A percentile compares a stretch with the other conserved stretches of the same genome.
phyloP scores from a whole-genome alignment of 306 rosid species.

The Prunus mongolica region DNA sequence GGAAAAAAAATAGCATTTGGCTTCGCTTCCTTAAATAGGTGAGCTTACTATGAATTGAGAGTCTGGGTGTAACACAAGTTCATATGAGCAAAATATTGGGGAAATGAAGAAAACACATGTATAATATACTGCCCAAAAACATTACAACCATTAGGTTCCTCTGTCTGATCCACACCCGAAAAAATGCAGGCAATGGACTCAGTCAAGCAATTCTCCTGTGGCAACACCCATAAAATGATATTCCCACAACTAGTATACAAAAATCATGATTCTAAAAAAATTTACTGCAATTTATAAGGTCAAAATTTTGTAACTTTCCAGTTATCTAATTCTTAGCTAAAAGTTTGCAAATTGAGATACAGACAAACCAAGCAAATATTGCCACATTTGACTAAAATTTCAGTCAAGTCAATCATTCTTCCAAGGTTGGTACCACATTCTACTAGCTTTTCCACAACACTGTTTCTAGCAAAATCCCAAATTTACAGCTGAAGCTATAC shows the following conservation, averaged over 20 bases:
- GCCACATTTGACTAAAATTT: slow-evolving; percentile 12
- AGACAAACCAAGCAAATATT: background rate
- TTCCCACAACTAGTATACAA: slow-evolving; percentile 3
- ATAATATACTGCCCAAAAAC: background rate
- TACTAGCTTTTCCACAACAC: background rate
- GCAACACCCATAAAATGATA: background rate
- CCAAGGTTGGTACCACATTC: background rate
- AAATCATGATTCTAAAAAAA: background rate
- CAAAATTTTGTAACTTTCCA: background rate
- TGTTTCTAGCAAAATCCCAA: slow-evolving; percentile 2
- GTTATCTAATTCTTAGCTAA: background rate
- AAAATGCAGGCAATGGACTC: background rate
- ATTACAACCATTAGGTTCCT: background rate
- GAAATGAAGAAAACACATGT: background rate
- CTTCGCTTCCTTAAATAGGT: background rate
- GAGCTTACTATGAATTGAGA: background rate
- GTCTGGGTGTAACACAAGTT: background rate
- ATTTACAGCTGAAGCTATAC: background rate
- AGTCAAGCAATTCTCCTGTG: background rate
- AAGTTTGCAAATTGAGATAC: background rate
- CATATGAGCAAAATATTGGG: background rate
- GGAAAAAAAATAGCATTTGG: background rate
- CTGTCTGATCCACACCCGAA: background rate
- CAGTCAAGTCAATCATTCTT: background rate
- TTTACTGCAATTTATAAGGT: background rate